A percentile compares a stretch with the other conserved stretches of the same genome.
phyloP scores from a whole-genome alignment of 1,284 basidiomycete genomes.

The Cystobasidium sp. region DNA sequence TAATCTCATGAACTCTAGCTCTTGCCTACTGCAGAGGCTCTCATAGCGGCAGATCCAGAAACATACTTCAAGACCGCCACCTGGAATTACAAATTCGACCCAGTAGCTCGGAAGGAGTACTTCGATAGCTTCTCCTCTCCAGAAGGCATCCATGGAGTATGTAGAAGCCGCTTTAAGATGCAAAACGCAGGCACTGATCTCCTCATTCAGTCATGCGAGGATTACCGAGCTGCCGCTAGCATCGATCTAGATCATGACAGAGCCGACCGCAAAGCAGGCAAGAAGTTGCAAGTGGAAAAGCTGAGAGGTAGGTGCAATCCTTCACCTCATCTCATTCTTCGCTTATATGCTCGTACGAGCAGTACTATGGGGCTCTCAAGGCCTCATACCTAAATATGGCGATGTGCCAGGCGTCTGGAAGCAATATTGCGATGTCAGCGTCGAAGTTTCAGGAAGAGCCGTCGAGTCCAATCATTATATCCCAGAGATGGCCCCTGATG shows the following conservation, averaged over 20 bases:
- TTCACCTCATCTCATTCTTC: neutral
- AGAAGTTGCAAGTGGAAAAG: constrained; percentile 52
- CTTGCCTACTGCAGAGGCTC: constrained; percentile 54
- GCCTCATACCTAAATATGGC: constrained; percentile 54
- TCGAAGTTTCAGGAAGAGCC: constrained; percentile 51
- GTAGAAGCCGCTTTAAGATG: neutral
- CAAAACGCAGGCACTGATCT: neutral
- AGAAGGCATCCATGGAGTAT: constrained; percentile 52
- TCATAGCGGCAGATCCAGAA: constrained; percentile 47
- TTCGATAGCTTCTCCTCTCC: constrained; percentile 45
- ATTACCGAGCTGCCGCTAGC: constrained; percentile 57
- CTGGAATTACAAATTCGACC: constrained; percentile 43
- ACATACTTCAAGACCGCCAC: constrained; percentile 51
- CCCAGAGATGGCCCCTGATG: constrained; percentile 50
- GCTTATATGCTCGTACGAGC: constrained; percentile 28
- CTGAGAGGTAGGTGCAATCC: neutral
- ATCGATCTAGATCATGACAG: constrained; percentile 57
- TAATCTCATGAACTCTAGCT: constrained; percentile 29
- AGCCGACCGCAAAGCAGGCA: constrained; percentile 50
- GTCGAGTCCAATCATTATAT: constrained; percentile 58
- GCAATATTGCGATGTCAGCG: constrained; percentile 47
- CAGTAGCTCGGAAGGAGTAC: constrained; percentile 51
- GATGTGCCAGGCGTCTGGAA: constrained; percentile 55
- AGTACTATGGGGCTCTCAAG: constrained; percentile 57
- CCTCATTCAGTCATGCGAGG: constrained; percentile 55